phyloP scores from a whole-genome alignment of 2,329 filamentous ascomycete species.

The Penicillium nordicum region DNA sequence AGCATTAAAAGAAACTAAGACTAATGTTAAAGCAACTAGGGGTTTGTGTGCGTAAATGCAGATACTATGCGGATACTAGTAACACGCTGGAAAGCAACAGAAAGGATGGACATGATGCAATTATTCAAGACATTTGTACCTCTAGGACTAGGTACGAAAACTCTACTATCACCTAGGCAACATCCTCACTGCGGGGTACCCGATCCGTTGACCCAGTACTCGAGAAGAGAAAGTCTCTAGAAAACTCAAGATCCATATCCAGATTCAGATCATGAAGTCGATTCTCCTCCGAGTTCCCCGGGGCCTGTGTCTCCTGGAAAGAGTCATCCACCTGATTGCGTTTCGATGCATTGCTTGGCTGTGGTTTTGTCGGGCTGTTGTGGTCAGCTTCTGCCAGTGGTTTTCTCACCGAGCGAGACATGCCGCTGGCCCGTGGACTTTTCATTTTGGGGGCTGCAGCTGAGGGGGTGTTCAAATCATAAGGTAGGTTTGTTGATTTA shows the following conservation, averaged over 20 bases:
- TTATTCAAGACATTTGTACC: background rate
- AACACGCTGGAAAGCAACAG: background rate
- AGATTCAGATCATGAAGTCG: slow-evolving; percentile 29
- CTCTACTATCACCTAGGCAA: background rate
- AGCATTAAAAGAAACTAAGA: background rate
- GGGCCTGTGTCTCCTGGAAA: slow-evolving; percentile 10
- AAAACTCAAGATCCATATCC: slow-evolving; percentile 36
- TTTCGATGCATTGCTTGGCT: slow-evolving; percentile 12
- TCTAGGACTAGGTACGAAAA: background rate
- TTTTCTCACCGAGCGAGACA: slow-evolving; percentile 13
- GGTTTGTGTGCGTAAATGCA: background rate
- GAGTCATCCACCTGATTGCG: slow-evolving; percentile 4
- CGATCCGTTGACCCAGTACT: slow-evolving; percentile 27
- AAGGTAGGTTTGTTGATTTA: slow-evolving; percentile 9
- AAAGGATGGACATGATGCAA: background rate
- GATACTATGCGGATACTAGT: background rate
- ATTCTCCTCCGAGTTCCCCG: slow-evolving; percentile 17
- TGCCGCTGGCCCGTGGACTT: background rate
- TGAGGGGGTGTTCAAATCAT: background rate
- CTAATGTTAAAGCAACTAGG: too few relatives aligned
- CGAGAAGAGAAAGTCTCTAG: slow-evolving; percentile 36
- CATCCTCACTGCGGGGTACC: background rate
- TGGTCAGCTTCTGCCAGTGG: slow-evolving; percentile 24
- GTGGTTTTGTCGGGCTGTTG: slow-evolving; percentile 28
- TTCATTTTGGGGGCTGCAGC: slow-evolving; percentile 7